Percentiles rank a stretch among this genome's conserved stretches.
Evolutionary conservation across 2,329 filamentous ascomycete genomes (phyloP).

Genomic region (Xylariaceae sp.): DNA sequence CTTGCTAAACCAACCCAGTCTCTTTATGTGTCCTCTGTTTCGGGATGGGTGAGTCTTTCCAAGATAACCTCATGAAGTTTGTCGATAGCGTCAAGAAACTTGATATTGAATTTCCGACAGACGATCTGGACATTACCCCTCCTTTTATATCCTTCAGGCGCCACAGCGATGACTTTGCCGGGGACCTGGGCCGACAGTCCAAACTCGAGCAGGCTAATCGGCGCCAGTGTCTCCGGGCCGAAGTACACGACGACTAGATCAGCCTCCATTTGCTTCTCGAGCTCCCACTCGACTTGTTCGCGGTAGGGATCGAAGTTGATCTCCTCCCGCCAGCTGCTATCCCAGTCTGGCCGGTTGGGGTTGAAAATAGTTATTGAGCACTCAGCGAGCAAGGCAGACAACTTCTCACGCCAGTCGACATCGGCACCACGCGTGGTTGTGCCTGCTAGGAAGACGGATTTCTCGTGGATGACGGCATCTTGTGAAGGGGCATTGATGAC

Average conservation of each 20-base stretch:
- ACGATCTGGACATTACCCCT: not conserved
- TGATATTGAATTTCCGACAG: not conserved
- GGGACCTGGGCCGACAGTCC: conserved; percentile 8
- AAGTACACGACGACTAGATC: conserved; percentile 15
- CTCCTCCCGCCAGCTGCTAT: conserved; percentile 5
- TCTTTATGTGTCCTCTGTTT: too few relatives aligned
- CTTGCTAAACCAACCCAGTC: too few relatives aligned
- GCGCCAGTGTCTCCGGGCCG: conserved; percentile 7
- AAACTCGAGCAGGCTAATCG: conserved; percentile 12
- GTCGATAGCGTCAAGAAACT: not conserved
- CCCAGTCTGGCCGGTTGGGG: conserved; percentile 3
- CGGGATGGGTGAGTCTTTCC: not conserved
- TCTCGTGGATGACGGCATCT: not conserved
- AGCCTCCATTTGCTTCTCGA: conserved; percentile 11
- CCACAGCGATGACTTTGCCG: conserved; percentile 4
- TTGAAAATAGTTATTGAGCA: conserved; percentile 1
- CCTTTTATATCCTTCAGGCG: not conserved
- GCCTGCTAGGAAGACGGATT: not conserved
- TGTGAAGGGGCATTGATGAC: not conserved
- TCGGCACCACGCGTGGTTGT: not conserved
- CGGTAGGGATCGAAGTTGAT: conserved; percentile 2
- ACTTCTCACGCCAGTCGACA: conserved; percentile 1
- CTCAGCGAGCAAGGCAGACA: not conserved
- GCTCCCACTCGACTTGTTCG: conserved; percentile 13
- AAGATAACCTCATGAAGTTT: not conserved